Evolutionary conservation across 306 rosid species (phyloP), one percentile per base, ranked within the genome.

Genomic region (Bauhinia variegata): DNA sequence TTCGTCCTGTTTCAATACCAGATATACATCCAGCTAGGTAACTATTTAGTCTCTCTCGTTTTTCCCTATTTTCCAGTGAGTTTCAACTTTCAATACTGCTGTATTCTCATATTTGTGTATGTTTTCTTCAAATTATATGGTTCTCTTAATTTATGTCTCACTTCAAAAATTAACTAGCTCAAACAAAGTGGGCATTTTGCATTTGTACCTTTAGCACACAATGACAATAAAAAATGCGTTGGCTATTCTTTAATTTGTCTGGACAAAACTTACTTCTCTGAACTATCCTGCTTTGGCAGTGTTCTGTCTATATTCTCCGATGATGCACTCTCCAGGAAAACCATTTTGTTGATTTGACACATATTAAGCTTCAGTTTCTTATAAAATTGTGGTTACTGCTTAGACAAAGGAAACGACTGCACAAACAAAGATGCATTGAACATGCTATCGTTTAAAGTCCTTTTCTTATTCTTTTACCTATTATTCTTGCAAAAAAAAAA

Each of bases 11-110:
- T 78, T 72, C 82, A 68, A 68, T 93, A 62, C 97, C 99, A n/a
- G 97, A 89, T 82, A 88, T 90, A 60, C 97, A 86, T 80, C 99
- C 99, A 3, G 99, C 99, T 64, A 93, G 97, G 97, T 93, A 85
- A 32, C 14, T 28, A 19, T 31, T 17, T 75, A 32, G 23, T 1
- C 37, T 11, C 6, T 37, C n/a, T 30, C 9, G 2, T 17, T 15
- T 64, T 73, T 52, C 47, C 34, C 49, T 6, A 18, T 31, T 49
- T 47, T 0, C n/a, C 60, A 57, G 13, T 28, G 14, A 36, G 1
- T 6, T n/a, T n/a, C n/a, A 18, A 51, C 36, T 67, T n/a, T 78
- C 16, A 50, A 16, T 63, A 4, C 14, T 60, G 6, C 28, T 18
- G 11, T 65, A 3, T 37, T 18, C 3, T 63, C 17, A n/a, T 12